Conservation (phyloP, 23 red algal genomes). For the Gracilaria domingensis region DNA sequence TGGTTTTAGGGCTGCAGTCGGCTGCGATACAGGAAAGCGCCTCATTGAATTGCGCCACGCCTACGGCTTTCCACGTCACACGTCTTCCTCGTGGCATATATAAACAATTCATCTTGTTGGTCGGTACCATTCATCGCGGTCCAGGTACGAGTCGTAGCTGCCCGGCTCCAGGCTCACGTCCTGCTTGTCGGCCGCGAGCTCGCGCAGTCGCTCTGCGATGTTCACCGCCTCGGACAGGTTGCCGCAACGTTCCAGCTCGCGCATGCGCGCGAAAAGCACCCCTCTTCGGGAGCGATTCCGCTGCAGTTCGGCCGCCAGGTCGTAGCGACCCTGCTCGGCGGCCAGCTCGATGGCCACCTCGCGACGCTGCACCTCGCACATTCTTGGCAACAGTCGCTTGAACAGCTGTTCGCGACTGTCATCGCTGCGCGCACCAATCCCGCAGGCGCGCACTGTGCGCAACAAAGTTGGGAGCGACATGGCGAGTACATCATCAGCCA, state of each 20-base stretch:
- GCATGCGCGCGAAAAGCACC: constrained; percentile 10
- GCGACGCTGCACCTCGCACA: constrained; percentile 50
- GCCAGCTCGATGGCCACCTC: constrained; percentile 39
- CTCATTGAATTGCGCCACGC: background rate
- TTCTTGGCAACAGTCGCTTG: background rate
- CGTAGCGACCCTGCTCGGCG: constrained; percentile 33
- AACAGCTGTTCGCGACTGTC: constrained; percentile 23
- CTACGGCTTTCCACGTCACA: background rate
- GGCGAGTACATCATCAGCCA: constrained; percentile 34
- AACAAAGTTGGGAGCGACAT: background rate
- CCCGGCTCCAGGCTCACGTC: constrained; percentile 56
- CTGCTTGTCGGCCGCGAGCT: background rate
- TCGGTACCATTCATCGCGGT: constrained; percentile 56
- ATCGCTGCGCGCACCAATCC: background rate
- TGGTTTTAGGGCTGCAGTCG: too few species aligned
- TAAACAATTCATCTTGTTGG: constrained; percentile 4
- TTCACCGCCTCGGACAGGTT: background rate
- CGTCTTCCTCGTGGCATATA: background rate
- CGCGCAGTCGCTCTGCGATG: background rate
- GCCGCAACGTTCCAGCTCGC: background rate
- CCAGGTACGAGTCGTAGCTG: constrained; percentile 26
- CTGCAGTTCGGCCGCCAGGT: constrained; percentile 42
- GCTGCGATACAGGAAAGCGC: too few species aligned
- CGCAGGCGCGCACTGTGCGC: background rate
- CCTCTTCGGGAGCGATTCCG: constrained; percentile 2